A percentile compares a stretch with the other conserved stretches of the same genome.
phyloP scores from a whole-genome alignment of 1,284 basidiomycete genomes.

The Inonotus obliquus region DNA sequence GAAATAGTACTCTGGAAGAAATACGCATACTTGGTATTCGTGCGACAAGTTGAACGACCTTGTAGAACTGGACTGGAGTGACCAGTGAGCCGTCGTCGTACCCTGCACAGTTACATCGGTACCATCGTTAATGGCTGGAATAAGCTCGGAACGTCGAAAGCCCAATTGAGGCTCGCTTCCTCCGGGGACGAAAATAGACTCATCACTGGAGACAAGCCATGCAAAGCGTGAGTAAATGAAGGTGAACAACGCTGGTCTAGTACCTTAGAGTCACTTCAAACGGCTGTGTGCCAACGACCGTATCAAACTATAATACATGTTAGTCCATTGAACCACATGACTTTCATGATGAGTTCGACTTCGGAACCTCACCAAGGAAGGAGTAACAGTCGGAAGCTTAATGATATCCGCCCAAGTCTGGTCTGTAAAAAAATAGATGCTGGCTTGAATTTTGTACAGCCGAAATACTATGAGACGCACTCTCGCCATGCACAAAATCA shows the following conservation, averaged over 20 bases:
- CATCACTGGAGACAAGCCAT: constrained; percentile 29
- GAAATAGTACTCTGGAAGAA: not conserved
- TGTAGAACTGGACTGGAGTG: constrained; percentile 40
- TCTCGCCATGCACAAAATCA: not conserved
- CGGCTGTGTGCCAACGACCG: not conserved
- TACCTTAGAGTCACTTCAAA: constrained; percentile 2
- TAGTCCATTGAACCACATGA: not conserved
- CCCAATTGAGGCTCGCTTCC: constrained; percentile 41
- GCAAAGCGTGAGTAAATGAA: not conserved
- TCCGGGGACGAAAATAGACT: constrained; percentile 55
- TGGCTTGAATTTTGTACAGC: not conserved
- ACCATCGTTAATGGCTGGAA: constrained; percentile 40
- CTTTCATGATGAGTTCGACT: not conserved
- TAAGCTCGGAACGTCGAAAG: constrained; percentile 55
- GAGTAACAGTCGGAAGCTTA: not conserved
- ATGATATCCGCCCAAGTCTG: constrained; percentile 8
- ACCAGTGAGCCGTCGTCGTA: constrained; percentile 51
- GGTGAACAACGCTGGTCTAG: not conserved
- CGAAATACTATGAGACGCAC: not conserved
- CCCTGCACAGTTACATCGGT: constrained; percentile 42
- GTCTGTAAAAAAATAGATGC: not conserved
- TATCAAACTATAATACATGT: not conserved
- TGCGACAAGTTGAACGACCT: constrained; percentile 47
- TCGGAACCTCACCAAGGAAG: constrained; percentile 1
- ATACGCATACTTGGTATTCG: constrained; percentile 46